Percentiles rank a stretch among this genome's conserved stretches.
Evolutionary conservation across 2,329 filamentous ascomycete genomes (phyloP).

Genomic region (Curvularia sp.): DNA sequence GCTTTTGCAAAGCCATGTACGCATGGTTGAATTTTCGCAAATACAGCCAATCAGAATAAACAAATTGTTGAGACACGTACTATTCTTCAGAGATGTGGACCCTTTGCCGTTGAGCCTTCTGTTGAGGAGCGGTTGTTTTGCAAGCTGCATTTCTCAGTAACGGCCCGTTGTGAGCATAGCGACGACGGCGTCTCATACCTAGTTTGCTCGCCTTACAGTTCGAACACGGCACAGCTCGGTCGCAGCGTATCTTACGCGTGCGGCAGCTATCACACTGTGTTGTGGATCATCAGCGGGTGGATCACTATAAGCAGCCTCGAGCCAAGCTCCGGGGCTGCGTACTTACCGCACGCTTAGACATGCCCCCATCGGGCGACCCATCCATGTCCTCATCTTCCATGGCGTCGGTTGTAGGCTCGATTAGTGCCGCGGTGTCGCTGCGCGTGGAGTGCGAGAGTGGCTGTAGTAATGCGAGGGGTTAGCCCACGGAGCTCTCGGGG

Average conservation of each 20-base stretch:
- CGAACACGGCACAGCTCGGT: constrained; percentile 44
- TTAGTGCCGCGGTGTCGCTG: constrained; percentile 20
- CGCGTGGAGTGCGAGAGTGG: constrained; percentile 25
- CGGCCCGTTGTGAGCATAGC: not conserved
- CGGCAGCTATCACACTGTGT: constrained; percentile 46
- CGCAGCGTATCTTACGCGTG: constrained; percentile 47
- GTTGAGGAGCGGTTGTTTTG: constrained; percentile 41
- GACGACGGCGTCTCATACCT: constrained; percentile 28
- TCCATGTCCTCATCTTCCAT: constrained; percentile 46
- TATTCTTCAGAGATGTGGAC: constrained; percentile 50
- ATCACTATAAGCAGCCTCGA: constrained; percentile 1
- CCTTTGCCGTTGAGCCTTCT: constrained; percentile 43
- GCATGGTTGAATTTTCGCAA: not conserved
- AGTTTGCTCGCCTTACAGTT: constrained; percentile 49
- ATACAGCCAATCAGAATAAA: not conserved
- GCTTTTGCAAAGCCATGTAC: not conserved
- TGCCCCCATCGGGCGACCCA: constrained; percentile 32
- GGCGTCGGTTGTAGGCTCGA: constrained; percentile 18
- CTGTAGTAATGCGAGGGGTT: constrained; percentile 14
- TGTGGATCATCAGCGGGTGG: constrained; percentile 11
- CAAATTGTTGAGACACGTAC: constrained; percentile 28
- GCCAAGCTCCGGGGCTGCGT: not conserved
- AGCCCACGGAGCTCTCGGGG: constrained; percentile 27
- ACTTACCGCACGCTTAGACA: constrained; percentile 42
- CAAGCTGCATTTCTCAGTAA: constrained; percentile 36